Conservation (phyloP, 148 eudicot species). For the Euryodendron excelsum region DNA sequence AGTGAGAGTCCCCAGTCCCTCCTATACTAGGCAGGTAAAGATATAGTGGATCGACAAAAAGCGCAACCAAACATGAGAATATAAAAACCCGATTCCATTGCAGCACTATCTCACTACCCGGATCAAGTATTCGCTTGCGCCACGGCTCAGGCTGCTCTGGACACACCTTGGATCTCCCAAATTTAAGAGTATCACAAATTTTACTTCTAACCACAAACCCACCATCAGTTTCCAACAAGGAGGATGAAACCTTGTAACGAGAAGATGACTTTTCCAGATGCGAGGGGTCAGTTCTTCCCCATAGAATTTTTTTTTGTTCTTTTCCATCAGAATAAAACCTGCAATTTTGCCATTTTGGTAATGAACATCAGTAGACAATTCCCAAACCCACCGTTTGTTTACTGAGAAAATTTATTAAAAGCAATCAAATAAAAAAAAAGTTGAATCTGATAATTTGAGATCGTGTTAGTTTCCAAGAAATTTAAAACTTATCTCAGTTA, state of each 20-base stretch:
- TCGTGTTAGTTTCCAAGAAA: background rate
- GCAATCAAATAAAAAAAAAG: background rate
- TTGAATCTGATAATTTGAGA: background rate
- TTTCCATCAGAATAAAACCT: slow-evolving; percentile 83
- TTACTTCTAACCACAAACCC: slow-evolving; percentile 42
- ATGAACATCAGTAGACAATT: slow-evolving; percentile 14
- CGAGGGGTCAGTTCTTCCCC: slow-evolving; percentile 51
- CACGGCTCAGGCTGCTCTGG: slow-evolving; percentile 52
- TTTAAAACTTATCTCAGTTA: background rate
- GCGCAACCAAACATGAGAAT: slow-evolving; percentile 76
- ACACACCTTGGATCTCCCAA: slow-evolving; percentile 55
- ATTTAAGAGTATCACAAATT: slow-evolving; percentile 42
- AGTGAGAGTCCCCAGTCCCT: slow-evolving; percentile 46
- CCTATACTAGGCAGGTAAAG: slow-evolving; percentile 71
- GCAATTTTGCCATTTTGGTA: slow-evolving; percentile 26
- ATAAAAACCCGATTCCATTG: slow-evolving; percentile 89
- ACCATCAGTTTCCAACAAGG: slow-evolving; percentile 33
- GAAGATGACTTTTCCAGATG: slow-evolving; percentile 54
- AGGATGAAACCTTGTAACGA: slow-evolving; percentile 47
- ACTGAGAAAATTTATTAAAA: background rate
- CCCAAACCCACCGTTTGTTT: background rate
- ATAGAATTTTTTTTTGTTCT: slow-evolving; percentile 36
- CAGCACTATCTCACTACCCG: slow-evolving; percentile 85
- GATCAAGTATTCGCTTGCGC: slow-evolving; percentile 80
- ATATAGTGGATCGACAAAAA: slow-evolving; percentile 86